Evolutionary conservation across 1,139 yeast genomes (phyloP), one percentile per base, ranked within the genome.

Genomic region (Komagataea norvegica): DNA sequence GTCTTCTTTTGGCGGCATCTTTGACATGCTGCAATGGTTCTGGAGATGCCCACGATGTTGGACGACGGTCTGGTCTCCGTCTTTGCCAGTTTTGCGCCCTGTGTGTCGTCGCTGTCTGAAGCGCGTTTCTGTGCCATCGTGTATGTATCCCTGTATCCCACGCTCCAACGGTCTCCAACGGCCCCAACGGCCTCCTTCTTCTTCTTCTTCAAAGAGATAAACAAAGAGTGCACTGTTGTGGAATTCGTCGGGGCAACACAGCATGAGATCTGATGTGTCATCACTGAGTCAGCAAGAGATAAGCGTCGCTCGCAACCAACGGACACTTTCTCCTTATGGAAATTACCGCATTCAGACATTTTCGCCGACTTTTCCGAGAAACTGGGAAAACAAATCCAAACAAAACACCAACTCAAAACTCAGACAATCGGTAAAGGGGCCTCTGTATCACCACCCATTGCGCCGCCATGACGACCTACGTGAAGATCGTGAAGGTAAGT

Each of bases 1-100:
- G 86, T 76, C 60, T 88, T 88, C 54, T 86, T 80, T 40, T 67
- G 57, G 18, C 95, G 71, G 52, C 96, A 88, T 38, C 95, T 65
- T 51, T 79, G 83, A 55, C 96, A 88, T 1, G 96, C 95, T 1
- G 87, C 74, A 16, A 83, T 79, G 0, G 83, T 67, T 39, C 84
- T 54, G 2, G 79, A 62, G 10, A 74, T 66, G 3, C 60, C 61
- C 19, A 59, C 54, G 22, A 55, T 49, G 5, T 55, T 40, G 6
- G 55, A 47, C 2, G 60, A 47, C 0, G 57, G 46, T n/a, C 53
- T 26, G 22, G 16, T 9, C 11, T 31, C 34, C 9, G 11, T 6
- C 25, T 15, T 24, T 7, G 26, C 26, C 26, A 24, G 10, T n/a
- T 24, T 24, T 8, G 6, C 17, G 19, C 31, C n/a, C n/a, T n/a